Base-by-base conservation (phyloP, 495 filamentous ascomycete species). In the Podospora conica region DNA sequence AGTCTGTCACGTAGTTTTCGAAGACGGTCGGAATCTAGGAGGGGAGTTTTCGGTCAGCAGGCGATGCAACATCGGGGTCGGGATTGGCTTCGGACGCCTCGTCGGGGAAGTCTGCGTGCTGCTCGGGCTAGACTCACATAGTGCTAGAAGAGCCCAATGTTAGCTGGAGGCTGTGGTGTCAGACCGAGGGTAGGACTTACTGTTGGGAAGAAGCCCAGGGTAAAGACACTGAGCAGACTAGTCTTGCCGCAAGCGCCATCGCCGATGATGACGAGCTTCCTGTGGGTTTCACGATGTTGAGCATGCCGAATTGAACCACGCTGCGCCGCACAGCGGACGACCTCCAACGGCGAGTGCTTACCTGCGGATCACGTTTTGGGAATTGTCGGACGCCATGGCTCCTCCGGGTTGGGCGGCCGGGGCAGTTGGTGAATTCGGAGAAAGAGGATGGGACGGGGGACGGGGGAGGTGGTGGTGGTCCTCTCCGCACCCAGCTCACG, bases 1-100 rank as follows among this genome's bases (percentile, higher is more conserved):
- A 97, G 81, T 99, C 95, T 69, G 95, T 97, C 64, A 99, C 95
- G 73, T 99, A 99, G 82, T 98, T 99, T 79, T 99, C 95, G 79
- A 99, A 99, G 53, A 99, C 95, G 67, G 95, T 99, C 0, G 95
- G 95, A 54, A 98, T 96, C 88, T 98, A 87, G 6, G 4, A 25
- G 55, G 27, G 55, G 33, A 40, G 28, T 12, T 48, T 48, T 59
- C 25, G 29, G 69, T 66, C 27, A 69, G 64, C 58, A 20, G 4
- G n/a, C 27, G 63, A 20, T 12, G 54, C 1, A 12, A 31, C 24
- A 48, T 6, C 29, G 29, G 15, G 40, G 6, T 48, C 40, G 5
- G 55, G 55, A 15, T 57, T 22, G 55, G 55, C 18, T 23, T 57
- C 12, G 23, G 12, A 24, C 23, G 63, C 3, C 1, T 25, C 23